Evolutionary conservation across 805 yeast genomes (phyloP).

Genomic region (Yarrowia bubula): DNA sequence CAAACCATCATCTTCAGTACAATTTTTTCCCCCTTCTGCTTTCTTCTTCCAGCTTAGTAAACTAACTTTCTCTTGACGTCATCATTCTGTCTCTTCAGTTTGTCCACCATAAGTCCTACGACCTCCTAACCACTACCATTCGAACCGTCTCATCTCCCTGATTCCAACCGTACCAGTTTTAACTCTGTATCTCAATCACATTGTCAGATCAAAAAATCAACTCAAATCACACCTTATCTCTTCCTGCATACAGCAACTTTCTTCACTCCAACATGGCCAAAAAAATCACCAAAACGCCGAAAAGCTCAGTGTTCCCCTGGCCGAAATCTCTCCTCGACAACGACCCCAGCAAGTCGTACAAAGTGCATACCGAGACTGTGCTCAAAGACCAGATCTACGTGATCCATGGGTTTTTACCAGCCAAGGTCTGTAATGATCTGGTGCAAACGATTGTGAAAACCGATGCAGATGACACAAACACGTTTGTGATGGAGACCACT

Average conservation of each 20-base stretch:
- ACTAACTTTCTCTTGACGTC: too few species aligned
- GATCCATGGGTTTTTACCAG: constrained; percentile 28
- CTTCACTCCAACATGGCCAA: neutral
- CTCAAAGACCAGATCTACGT: constrained; percentile 31
- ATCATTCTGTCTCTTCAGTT: too few species aligned
- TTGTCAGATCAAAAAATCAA: too few species aligned
- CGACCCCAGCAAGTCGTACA: constrained; percentile 12
- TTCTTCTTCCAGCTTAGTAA: too few species aligned
- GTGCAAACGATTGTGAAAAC: constrained; percentile 28
- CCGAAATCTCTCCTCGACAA: constrained; percentile 7
- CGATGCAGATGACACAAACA: neutral
- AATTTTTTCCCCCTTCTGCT: too few species aligned
- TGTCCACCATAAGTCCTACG: too few species aligned
- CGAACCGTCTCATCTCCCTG: too few species aligned
- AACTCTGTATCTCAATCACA: too few species aligned
- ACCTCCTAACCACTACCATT: too few species aligned
- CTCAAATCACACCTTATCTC: neutral
- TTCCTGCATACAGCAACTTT: neutral
- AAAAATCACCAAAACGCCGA: neutral
- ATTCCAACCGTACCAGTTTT: too few species aligned
- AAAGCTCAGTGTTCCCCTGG: neutral
- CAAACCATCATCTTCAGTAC: too few species aligned
- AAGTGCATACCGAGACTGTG: neutral
- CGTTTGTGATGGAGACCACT: constrained; percentile 30
- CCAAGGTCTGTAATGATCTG: constrained; percentile 30